Evolutionary conservation across 805 yeast genomes (phyloP).

Genomic region (Saccharomycopsis fibuligera): DNA sequence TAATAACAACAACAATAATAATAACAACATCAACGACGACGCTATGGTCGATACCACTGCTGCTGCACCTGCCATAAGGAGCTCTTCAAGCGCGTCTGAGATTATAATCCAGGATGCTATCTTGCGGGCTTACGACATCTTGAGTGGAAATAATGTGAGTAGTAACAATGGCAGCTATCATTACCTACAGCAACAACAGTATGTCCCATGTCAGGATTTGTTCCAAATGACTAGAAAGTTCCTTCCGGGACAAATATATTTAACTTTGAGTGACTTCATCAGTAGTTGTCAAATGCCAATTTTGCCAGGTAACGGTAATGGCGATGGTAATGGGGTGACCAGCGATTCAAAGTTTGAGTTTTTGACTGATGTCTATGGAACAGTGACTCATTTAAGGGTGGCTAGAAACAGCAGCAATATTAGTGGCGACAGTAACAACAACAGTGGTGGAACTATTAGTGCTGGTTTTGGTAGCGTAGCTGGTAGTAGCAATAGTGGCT

Average conservation of each 20-base stretch:
- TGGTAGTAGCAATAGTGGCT: background rate
- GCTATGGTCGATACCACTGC: background rate
- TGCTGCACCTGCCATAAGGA: background rate
- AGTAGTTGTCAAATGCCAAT: background rate
- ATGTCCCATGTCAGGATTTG: constrained; percentile 3
- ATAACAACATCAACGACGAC: background rate
- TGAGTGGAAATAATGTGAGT: background rate
- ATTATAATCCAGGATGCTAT: constrained; percentile 1
- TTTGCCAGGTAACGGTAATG: background rate
- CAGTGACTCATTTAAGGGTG: background rate
- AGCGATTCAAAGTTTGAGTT: background rate
- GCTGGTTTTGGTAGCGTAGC: background rate
- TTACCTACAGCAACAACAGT: background rate
- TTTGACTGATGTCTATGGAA: background rate
- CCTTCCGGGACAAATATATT: background rate
- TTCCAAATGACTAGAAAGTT: constrained; percentile 10
- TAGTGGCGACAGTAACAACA: background rate
- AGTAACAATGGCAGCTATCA: no score
- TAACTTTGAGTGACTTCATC: constrained; percentile 7
- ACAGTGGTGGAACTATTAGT: no score
- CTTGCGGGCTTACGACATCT: background rate
- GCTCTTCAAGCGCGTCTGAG: no score
- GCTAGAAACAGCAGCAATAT: background rate
- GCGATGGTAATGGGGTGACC: no score
- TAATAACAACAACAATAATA: no score